Evolutionary conservation across 2,329 filamentous ascomycete genomes (phyloP), one percentile per base, ranked within the genome.

Genomic region (Pseudopithomyces chartarum): DNA sequence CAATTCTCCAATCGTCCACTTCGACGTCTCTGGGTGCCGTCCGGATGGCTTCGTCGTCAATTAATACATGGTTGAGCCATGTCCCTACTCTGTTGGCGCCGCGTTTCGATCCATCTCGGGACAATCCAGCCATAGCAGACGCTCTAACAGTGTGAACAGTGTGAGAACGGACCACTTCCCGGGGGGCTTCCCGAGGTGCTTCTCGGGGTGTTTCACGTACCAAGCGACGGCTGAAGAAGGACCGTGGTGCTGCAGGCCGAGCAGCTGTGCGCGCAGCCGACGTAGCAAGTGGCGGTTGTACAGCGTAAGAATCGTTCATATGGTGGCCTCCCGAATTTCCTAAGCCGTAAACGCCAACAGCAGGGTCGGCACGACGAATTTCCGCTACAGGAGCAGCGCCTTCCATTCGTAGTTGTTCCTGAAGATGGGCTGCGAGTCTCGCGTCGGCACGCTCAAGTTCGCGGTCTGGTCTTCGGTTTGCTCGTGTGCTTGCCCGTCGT

Each of bases 251-350:
- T 29, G 69, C 62, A 43, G 58, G 55, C 22, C 67, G 68, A 15
- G 61, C 52, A n/a, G 68, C 66, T 19, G 68, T 65, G 45, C 71
- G 67, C 11, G 68, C 63, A 45, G 68, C 65, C 7, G 69, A 59
- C 17, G 62, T 64, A 17, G 71, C 68, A 22, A 70, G 45, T 34
- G 71, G 45, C 33, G 71, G 69, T 19, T 70, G 72, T 47, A 74
- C 62, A 8, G 71, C 60, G 55, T 75, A 77, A 5, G 71, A 71
- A 11, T 88, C 84, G 56, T 87, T 87, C 80, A 87, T 82, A 65
- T 86, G 85, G 64, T 88, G 85, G 13, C 78, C 80, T 1, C 79
- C 78, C 12, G 81, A 77, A 57, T 86, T 86, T 20, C 81, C 81
- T 8, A 83, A 59, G 22, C 77, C 79, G 20, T 83, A 83, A 15